These are phyloP conservation scores for Tilletia setariae DNA, from an alignment of 1,284 basidiomycete species.

Conservation along the genomic window DNA sequence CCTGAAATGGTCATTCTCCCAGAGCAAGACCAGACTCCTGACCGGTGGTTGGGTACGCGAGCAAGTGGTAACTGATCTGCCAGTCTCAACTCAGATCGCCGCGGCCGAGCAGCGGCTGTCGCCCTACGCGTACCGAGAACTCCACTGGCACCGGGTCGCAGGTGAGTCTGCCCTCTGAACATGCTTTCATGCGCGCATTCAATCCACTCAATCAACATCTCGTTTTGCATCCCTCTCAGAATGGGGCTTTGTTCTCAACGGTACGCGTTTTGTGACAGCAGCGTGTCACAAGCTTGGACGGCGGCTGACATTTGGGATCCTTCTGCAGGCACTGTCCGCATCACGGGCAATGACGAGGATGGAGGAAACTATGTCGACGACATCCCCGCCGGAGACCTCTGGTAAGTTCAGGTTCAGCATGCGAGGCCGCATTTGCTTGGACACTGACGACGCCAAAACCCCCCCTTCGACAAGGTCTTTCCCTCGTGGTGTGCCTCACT, in stretches of 20 bases:
- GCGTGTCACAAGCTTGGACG: too few species aligned
- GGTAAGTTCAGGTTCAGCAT: conserved; percentile 16
- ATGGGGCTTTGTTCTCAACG: conserved; percentile 47
- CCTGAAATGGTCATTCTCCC: conserved; percentile 19
- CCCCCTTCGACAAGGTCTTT: conserved; percentile 22
- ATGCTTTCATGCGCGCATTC: neutral
- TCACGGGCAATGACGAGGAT: conserved; percentile 64
- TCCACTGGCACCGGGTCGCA: conserved; percentile 24
- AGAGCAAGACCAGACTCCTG: conserved; percentile 11
- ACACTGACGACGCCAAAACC: too few species aligned
- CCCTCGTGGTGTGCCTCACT: conserved; percentile 58
- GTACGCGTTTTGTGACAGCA: too few species aligned
- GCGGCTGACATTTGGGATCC: too few species aligned
- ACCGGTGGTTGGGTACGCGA: conserved; percentile 20
- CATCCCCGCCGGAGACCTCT: conserved; percentile 28
- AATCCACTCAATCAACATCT: neutral
- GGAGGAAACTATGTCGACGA: conserved; percentile 64
- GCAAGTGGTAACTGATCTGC: conserved; percentile 18
- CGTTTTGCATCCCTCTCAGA: neutral
- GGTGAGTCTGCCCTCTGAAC: neutral
- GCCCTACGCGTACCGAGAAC: conserved; percentile 21
- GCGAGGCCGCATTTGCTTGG: too few species aligned
- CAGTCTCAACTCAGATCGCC: neutral
- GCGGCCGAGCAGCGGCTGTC: conserved; percentile 16
- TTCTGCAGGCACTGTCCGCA: conserved; percentile 31